Evolutionary conservation across 2,329 filamentous ascomycete species (phyloP).

Genomic region (Alternaria hordeiaustralica): DNA sequence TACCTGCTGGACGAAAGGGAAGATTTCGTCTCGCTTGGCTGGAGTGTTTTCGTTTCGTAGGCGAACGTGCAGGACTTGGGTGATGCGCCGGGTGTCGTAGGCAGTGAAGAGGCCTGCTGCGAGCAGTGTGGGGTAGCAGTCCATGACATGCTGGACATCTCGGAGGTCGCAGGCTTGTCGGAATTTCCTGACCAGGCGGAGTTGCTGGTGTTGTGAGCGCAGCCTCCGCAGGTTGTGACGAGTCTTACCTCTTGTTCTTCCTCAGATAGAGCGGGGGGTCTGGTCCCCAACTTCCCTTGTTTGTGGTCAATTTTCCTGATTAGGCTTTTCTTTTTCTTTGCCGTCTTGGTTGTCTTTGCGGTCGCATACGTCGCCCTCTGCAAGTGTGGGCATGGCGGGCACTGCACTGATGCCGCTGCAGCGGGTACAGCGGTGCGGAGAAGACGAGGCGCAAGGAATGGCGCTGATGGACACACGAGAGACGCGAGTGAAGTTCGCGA

Average conservation of each 20-base stretch:
- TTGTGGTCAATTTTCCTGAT: background rate
- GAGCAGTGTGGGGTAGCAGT: slow-evolving; percentile 36
- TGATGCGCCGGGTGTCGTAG: slow-evolving; percentile 40
- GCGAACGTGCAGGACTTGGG: slow-evolving; percentile 46
- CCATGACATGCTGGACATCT: slow-evolving; percentile 27
- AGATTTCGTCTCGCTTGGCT: slow-evolving; percentile 12
- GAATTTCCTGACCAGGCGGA: slow-evolving; percentile 18
- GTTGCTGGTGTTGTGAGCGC: background rate
- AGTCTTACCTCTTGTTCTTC: background rate
- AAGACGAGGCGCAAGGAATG: slow-evolving; percentile 45
- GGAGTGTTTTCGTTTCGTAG: slow-evolving; percentile 29
- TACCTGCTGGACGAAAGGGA: slow-evolving; percentile 47
- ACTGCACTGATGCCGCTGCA: slow-evolving; percentile 10
- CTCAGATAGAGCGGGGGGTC: background rate
- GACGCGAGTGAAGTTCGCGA: slow-evolving; percentile 36
- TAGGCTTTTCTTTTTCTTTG: slow-evolving; percentile 1
- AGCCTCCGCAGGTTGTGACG: background rate
- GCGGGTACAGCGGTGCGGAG: slow-evolving; percentile 24
- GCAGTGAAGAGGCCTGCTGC: slow-evolving; percentile 14
- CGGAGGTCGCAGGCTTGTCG: slow-evolving; percentile 25
- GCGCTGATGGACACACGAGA: slow-evolving; percentile 42
- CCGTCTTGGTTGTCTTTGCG: slow-evolving; percentile 7
- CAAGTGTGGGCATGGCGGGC: background rate
- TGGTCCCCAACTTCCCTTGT: background rate
- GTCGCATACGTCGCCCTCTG: slow-evolving; percentile 26